phyloP scores from a whole-genome alignment of 306 rosid species.

The Cicer judaicum region DNA sequence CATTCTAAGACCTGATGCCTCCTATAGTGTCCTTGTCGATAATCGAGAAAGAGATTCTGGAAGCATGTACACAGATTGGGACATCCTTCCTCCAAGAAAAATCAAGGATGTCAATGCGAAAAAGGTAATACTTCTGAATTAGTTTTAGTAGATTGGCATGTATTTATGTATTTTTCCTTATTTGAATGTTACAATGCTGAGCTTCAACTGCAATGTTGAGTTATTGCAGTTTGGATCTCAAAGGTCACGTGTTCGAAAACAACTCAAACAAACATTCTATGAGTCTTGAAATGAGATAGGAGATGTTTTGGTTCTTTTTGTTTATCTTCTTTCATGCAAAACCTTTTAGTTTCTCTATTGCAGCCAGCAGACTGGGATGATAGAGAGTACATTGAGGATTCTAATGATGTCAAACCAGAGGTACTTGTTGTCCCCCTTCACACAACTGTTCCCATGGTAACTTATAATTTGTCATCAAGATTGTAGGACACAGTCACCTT shows the following conservation, averaged over 20 bases:
- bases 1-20: slow-evolving; percentile 89
- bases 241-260: not conserved
- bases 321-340: slow-evolving; percentile 25
- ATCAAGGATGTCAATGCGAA: slow-evolving; percentile 77
- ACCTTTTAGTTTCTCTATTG: slow-evolving; percentile 23
- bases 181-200: not conserved
- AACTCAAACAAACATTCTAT: not conserved
- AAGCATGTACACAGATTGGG: slow-evolving; percentile 96
- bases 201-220: not conserved
- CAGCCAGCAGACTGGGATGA: slow-evolving; percentile 98
- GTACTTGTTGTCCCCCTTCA: slow-evolving; percentile 44
- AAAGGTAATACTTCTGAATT: slow-evolving; percentile 50
- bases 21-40: slow-evolving; percentile 85
- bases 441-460: slow-evolving; percentile 13
- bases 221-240: slow-evolving; percentile 15
- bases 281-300: slow-evolving; percentile 37
- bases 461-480: slow-evolving; percentile 19
- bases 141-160: not conserved
- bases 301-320: slow-evolving; percentile 27
- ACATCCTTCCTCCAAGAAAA: slow-evolving; percentile 97
- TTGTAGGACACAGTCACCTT: slow-evolving; percentile 25
- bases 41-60: slow-evolving; percentile 93
- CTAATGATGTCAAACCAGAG: slow-evolving; percentile 77
- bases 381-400: slow-evolving; percentile 88
- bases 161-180: not conserved